Percentiles rank a stretch among this genome's conserved stretches.
Conservation (phyloP, 352 stramenopile species). For the Phytopythium vexans region DNA sequence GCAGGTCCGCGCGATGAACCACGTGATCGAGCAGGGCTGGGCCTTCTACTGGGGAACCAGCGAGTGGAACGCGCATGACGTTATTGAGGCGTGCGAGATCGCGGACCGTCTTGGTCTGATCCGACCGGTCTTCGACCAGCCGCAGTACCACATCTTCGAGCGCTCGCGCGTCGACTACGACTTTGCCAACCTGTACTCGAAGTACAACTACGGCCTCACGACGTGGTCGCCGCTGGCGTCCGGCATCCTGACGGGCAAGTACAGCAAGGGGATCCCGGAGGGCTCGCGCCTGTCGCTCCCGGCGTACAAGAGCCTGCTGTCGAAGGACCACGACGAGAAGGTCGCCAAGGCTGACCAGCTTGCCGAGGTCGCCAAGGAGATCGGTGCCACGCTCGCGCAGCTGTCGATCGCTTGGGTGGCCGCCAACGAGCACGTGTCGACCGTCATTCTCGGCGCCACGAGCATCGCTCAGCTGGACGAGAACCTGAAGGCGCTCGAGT, state of each 20-base stretch:
- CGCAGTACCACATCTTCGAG: constrained; percentile 69
- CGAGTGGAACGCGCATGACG: constrained; percentile 47
- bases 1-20: constrained; percentile 56
- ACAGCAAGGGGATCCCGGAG: constrained; percentile 48
- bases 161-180: constrained; percentile 61
- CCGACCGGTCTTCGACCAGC: constrained; percentile 45
- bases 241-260: constrained; percentile 70
- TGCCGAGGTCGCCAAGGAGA: constrained; percentile 33
- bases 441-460: no score
- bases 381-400: constrained; percentile 46
- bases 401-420: constrained; percentile 58
- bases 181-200: constrained; percentile 51
- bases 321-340: constrained; percentile 32
- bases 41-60: constrained; percentile 48
- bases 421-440: no score
- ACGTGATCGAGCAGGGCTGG: no score
- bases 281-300: constrained; percentile 48
- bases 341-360: constrained; percentile 25
- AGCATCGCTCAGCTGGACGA: no score
- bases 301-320: constrained; percentile 23
- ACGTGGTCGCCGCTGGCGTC: constrained; percentile 64
- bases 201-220: constrained; percentile 63
- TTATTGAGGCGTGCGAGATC: constrained; percentile 47
- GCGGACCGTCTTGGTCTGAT: constrained; percentile 37
- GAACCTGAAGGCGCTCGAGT: no score